Base-by-base conservation (phyloP, 1,139 yeast species). In the Hansenula lynferdii region DNA sequence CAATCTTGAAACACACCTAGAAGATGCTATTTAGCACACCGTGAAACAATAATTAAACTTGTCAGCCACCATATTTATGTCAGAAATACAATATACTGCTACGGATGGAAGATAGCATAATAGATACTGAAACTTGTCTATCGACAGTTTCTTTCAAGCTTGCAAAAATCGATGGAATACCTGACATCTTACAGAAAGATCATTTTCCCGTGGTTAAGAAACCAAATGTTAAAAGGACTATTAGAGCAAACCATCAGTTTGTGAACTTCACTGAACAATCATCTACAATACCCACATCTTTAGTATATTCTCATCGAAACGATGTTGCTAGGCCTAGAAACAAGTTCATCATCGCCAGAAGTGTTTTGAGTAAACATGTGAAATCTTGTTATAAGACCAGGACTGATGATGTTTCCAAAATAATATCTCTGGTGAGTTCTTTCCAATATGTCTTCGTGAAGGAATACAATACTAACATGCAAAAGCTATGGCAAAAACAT, bases 291-390 rank as follows among this genome's bases (percentile, higher is more conserved):
- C 35, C 20, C 15, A 17, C 22, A 10, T 29, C 19, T 6, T 8
- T 19, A 22, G 25, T 24, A 6, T 36, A 34, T 18, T 10, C 30
- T 6, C 37, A 40, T 12, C 31, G 36, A n/a, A 31, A 17, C 8
- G 22, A 28, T 6, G 24, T 44, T 8, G 21, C 40, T n/a, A 42
- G 51, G 4, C 52, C 51, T 2, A 40, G 50, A 36, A 49, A 49
- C 25, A 41, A 40, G 21, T 49, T 49, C 20, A 49, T 49, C 7
- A 30, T 49, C 4, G 50, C 49, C 2, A 37, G 53, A 32, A 30
- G 34, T 11, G 36, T 48, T 11, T 25, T 48, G 10, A 42, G 42
- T 18, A 40, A 36, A 28, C 15, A 35, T 8, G 34, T 46, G 12
- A 41, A 37, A 14, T 14, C 18, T 10, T 16, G 12, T 2, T 12